Percentiles rank a stretch among this genome's conserved stretches.
Conservation (phyloP, 352 stramenopile genomes). For the Phytopythium kandeliae region DNA sequence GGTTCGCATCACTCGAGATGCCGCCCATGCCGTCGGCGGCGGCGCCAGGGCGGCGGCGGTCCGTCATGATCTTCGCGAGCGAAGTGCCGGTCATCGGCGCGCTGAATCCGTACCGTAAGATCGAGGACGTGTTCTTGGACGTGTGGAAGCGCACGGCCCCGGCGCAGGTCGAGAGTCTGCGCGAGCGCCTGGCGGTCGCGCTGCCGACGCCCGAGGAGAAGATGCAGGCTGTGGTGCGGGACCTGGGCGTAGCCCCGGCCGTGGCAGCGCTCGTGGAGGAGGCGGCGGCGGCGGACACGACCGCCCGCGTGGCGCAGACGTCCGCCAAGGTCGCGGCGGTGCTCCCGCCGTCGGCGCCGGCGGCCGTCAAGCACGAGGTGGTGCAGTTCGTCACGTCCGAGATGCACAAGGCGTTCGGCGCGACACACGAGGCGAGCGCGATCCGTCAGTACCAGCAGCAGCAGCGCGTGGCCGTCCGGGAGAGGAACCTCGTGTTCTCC, state of each 20-base stretch:
- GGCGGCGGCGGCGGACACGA: constrained; percentile 38
- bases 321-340: constrained; percentile 38
- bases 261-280: constrained; percentile 58
- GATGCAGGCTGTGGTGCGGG: constrained; percentile 45
- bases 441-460: constrained; percentile 68
- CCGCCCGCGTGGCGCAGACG: constrained; percentile 28
- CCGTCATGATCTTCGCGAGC: constrained; percentile 82
- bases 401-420: constrained; percentile 77
- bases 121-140: constrained; percentile 79
- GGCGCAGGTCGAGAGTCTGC: constrained; percentile 41
- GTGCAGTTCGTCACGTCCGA: constrained; percentile 69
- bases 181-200: constrained; percentile 37
- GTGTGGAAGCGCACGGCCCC: constrained; percentile 79
- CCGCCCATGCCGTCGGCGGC: too few species aligned
- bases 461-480: constrained; percentile 45
- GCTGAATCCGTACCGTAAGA: constrained; percentile 76
- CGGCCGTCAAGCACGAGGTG: constrained; percentile 50
- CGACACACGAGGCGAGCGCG: constrained; percentile 51
- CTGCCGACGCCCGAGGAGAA: constrained; percentile 46
- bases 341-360: constrained; percentile 42
- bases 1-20: too few species aligned
- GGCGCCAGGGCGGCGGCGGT: too few species aligned
- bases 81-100: constrained; percentile 81
- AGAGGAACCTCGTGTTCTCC: constrained; percentile 70
- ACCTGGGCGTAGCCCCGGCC: constrained; percentile 41